Evolutionary conservation across 2,329 filamentous ascomycete genomes (phyloP), one percentile per base, ranked within the genome.

Genomic region (Claviceps monticola): DNA sequence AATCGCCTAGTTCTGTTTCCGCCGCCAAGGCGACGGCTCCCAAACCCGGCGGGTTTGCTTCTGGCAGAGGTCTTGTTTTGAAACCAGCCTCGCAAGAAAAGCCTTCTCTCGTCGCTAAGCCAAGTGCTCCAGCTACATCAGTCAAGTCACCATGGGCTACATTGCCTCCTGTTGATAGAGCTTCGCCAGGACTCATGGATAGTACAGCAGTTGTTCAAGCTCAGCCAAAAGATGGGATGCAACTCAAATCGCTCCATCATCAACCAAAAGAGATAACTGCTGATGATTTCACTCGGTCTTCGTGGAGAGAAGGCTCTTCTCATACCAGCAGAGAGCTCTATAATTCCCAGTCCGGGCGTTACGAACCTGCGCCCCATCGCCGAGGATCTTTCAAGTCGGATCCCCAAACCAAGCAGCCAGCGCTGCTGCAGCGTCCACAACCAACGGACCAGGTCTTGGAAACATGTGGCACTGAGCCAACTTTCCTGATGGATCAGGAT

Each of bases 261-360:
- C 74, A 73, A 17, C 73, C 62, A 0, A 88, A 88, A 62, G 90
- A 97, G 64, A 95, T 96, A 56, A 88, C 89, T 5, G 86, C 90
- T 0, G 93, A 97, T 65, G 91, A 95, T 58, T 97, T 96, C 62
- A 94, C 84, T 64, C 79, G 93, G 56, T 80, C 84, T 50, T 79
- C 83, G 37, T 95, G 87, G 83, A 79, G 86, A 60, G 88, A 95
- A 55, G 78, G 82, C 5, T 74, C 75, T 38, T 63, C 72, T 0
- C 74, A 78, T 52, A 74, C 76, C 11, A 82, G 80, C 55, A 76
- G 86, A 52, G 90, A 97, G 65, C 73, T 97, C 0, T 97, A 83
- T 70, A 96, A 97, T 64, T 95, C 91, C n/a, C 86, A 94, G 51
- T 95, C 88, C 51, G 91, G 91, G 17, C 84, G 88, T 49, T 95